Conservation (phyloP, 345 rosid species). For the Eucalyptus virginea region DNA sequence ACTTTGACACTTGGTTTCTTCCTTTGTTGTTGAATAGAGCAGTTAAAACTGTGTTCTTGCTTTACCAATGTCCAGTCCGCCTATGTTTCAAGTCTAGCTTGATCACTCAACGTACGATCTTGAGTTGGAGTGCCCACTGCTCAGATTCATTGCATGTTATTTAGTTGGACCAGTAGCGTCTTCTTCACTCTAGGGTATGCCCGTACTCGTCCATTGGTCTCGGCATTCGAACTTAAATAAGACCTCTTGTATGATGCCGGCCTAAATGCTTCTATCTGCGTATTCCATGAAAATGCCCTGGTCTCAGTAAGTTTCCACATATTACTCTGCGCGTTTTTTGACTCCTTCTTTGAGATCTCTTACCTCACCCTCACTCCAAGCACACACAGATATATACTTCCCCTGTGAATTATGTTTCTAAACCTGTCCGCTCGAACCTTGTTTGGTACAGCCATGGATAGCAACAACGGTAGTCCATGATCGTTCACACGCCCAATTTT, state of each 20-base stretch:
- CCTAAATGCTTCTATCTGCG: no score
- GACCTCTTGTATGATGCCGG: no score
- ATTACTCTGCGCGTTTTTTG: no score
- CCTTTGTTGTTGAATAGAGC: not conserved
- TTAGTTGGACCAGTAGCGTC: not conserved
- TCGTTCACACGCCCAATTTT: not conserved
- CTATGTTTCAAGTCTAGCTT: not conserved
- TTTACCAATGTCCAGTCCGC: not conserved
- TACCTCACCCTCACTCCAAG: no score
- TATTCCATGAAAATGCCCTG: no score
- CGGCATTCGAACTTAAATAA: no score
- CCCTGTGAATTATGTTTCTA: no score
- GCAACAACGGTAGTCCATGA: not conserved
- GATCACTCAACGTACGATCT: not conserved
- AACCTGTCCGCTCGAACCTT: no score
- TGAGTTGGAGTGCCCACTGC: not conserved
- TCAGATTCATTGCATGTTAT: not conserved
- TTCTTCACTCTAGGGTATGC: not conserved
- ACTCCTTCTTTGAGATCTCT: no score
- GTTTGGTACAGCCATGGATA: constrained; percentile 7
- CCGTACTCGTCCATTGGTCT: no score
- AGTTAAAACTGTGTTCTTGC: not conserved
- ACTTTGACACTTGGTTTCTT: not conserved
- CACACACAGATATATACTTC: not conserved
- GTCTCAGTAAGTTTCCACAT: no score